A percentile compares a stretch with the other conserved stretches of the same genome.
Conservation (phyloP, 192 early-diverging fungal genomes). For the Mortierella antarctica region DNA sequence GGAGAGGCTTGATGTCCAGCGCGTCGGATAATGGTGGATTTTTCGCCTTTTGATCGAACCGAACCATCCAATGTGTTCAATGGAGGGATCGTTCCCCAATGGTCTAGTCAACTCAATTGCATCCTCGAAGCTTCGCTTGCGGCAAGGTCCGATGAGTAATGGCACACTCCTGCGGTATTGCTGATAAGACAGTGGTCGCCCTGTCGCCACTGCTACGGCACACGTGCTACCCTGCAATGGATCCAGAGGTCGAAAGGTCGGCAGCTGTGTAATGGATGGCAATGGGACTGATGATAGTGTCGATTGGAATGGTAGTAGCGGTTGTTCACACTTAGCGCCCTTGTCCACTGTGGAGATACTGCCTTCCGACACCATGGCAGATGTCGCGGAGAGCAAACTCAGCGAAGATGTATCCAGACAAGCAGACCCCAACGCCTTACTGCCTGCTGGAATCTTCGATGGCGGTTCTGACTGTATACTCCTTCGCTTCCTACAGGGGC, state of each 20-base stretch:
- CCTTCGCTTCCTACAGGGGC: constrained; percentile 22
- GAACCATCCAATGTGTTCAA: constrained; percentile 27
- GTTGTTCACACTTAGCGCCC: background rate
- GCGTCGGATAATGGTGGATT: constrained; percentile 44
- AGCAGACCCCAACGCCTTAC: background rate
- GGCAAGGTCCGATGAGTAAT: constrained; percentile 8
- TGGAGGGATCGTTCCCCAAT: constrained; percentile 28
- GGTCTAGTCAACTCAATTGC: constrained; percentile 40
- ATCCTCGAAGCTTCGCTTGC: constrained; percentile 38
- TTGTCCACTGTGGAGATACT: background rate
- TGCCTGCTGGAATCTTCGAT: background rate
- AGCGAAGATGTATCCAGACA: constrained; percentile 32
- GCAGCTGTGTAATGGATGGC: too few species aligned
- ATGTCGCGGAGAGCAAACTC: constrained; percentile 36
- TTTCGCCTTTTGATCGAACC: constrained; percentile 48
- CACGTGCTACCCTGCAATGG: too few species aligned
- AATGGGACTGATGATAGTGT: background rate
- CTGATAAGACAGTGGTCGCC: too few species aligned
- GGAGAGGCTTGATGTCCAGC: constrained; percentile 39
- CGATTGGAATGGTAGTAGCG: background rate
- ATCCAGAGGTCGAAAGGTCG: too few species aligned
- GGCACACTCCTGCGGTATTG: too few species aligned
- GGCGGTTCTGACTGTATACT: constrained; percentile 18
- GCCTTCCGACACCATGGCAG: constrained; percentile 26
- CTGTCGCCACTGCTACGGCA: too few species aligned